These are phyloP conservation scores for Lathyrus aphaca DNA, from an alignment of 306 rosid genomes.

Conservation along the genomic window DNA sequence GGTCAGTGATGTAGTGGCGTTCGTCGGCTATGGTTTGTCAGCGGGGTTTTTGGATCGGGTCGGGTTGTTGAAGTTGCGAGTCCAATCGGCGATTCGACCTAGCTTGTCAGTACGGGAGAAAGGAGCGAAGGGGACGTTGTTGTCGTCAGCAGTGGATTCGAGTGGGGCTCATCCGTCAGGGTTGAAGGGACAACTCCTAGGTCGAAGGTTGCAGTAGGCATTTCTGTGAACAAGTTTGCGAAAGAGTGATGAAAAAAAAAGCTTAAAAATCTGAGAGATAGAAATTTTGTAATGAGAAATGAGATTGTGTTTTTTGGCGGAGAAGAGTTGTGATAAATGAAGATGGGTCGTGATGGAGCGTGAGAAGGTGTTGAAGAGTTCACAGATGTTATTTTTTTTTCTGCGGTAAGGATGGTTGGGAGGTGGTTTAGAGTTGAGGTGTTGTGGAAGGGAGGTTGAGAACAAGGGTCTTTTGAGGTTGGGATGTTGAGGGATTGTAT, in stretches of 20 bases:
- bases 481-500: conserved; percentile 89
- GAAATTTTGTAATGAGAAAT: no score
- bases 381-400: no score
- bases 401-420: no score
- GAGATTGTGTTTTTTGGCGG: no score
- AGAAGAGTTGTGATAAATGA: no score
- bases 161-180: conserved; percentile 94
- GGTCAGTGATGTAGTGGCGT: no score
- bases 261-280: no score
- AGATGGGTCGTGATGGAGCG: no score
- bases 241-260: no score
- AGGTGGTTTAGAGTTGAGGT: no score
- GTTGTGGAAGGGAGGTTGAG: conserved; percentile 59
- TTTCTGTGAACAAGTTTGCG: neutral
- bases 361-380: no score
- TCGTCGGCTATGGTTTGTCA: no score
- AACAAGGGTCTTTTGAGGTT: conserved; percentile 77
- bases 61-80: conserved; percentile 74
- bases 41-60: conserved; percentile 67
- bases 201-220: conserved; percentile 59
- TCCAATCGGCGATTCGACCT: conserved; percentile 92
- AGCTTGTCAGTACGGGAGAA: conserved; percentile 91
- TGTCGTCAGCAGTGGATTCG: conserved; percentile 38
- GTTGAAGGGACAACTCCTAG: conserved; percentile 75
- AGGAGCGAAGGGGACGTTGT: conserved; percentile 82